These are phyloP conservation scores for Pseudogymnoascus verrucosus DNA, from an alignment of 2,329 filamentous ascomycete species.

Conservation along the genomic window DNA sequence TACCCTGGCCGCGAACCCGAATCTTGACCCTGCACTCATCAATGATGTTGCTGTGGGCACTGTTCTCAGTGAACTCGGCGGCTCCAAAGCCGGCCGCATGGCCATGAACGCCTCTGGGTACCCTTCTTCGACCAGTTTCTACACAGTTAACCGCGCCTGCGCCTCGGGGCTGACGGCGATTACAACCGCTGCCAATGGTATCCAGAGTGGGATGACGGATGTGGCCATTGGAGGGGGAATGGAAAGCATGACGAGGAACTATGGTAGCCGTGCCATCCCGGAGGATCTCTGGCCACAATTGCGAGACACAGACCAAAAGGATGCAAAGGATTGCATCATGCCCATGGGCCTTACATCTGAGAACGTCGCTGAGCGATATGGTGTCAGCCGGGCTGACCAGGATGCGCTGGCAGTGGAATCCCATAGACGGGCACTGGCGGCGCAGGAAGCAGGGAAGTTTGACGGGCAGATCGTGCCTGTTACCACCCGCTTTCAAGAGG, in stretches of 20 bases:
- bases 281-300: constrained; percentile 71
- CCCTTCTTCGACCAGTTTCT: constrained; percentile 63
- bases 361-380: constrained; percentile 75
- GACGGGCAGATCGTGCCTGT: constrained; percentile 75
- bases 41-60: constrained; percentile 82
- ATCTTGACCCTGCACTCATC: constrained; percentile 59
- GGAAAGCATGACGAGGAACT: constrained; percentile 95
- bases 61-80: constrained; percentile 84
- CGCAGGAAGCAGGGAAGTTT: constrained; percentile 63
- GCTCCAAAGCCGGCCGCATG: constrained; percentile 85
- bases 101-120: constrained; percentile 78
- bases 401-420: constrained; percentile 72
- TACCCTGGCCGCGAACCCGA: constrained; percentile 64
- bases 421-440: constrained; percentile 64
- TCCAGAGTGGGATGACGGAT: constrained; percentile 64
- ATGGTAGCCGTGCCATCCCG: constrained; percentile 77
- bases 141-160: constrained; percentile 86
- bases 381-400: constrained; percentile 66
- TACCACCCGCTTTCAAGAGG: constrained; percentile 57
- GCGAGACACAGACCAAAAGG: constrained; percentile 52
- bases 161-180: constrained; percentile 71
- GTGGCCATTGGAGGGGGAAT: constrained; percentile 79
- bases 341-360: constrained; percentile 86
- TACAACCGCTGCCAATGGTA: constrained; percentile 63
- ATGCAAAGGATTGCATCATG: constrained; percentile 84